phyloP scores from a whole-genome alignment of 345 rosid genomes.

The Pugionium cornutum region DNA sequence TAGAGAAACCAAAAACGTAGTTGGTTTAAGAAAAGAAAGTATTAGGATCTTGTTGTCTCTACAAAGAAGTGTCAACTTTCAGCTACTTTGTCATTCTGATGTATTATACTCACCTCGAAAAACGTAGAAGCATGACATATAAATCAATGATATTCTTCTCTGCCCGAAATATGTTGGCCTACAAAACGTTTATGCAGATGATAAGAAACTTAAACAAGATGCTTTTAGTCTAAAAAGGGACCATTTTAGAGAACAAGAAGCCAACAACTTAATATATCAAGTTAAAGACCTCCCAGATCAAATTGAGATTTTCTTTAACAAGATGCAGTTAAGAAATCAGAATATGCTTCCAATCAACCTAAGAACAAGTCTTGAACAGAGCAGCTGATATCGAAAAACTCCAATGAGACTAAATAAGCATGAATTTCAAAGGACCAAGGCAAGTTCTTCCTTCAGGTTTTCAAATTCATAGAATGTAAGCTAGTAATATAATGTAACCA shows the following conservation, averaged over 20 bases:
- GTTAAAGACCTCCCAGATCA: neutral
- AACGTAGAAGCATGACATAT: conserved; percentile 89
- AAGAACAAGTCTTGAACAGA: conserved; percentile 4
- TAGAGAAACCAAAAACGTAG: conserved; percentile 44
- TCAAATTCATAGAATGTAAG: neutral
- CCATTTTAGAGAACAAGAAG: conserved; percentile 1
- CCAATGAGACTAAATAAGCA: neutral
- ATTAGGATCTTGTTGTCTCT: neutral
- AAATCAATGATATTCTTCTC: conserved; percentile 89
- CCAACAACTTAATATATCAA: neutral
- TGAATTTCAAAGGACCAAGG: neutral
- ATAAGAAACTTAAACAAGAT: conserved; percentile 8
- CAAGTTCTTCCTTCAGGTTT: neutral
- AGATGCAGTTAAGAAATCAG: neutral
- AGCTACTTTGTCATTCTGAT: conserved; percentile 6
- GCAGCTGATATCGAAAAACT: conserved; percentile 6
- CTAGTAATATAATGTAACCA: neutral
- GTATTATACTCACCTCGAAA: conserved; percentile 67
- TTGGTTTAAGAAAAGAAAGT: conserved; percentile 1
- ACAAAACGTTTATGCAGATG: conserved; percentile 27
- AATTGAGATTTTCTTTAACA: neutral
- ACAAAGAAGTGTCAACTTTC: neutral
- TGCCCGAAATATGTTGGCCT: conserved; percentile 90
- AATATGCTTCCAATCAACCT: neutral
- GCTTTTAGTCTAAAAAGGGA: neutral